phyloP scores from a whole-genome alignment of 2,329 filamentous ascomycete genomes.

The Colletotrichum orbiculare region DNA sequence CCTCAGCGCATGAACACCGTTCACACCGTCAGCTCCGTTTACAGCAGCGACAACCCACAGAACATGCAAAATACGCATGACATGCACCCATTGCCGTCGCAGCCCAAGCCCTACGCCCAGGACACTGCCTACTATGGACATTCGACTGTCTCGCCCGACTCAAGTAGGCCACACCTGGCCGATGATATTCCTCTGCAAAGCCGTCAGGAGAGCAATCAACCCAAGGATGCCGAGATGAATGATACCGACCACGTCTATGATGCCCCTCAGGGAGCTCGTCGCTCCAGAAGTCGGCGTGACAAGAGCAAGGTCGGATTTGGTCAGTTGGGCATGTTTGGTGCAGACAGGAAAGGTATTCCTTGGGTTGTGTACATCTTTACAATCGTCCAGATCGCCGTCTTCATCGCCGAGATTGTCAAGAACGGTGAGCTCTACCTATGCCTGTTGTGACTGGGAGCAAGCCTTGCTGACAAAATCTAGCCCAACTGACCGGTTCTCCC shows the following conservation, averaged over 20 bases:
- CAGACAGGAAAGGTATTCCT: constrained; percentile 69
- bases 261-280: constrained; percentile 51
- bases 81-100: constrained; percentile 6
- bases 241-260: constrained; percentile 73
- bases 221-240: constrained; percentile 55
- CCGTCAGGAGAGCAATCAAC: constrained; percentile 42
- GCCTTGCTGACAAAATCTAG: constrained; percentile 52
- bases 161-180: constrained; percentile 44
- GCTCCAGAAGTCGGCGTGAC: constrained; percentile 41
- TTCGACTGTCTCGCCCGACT: constrained; percentile 51
- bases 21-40: constrained; percentile 25
- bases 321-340: constrained; percentile 69
- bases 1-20: constrained; percentile 43
- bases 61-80: constrained; percentile 15
- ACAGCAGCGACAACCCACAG: constrained; percentile 25
- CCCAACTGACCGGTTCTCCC: constrained; percentile 79
- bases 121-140: constrained; percentile 69
- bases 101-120: constrained; percentile 52
- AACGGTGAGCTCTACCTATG: constrained; percentile 72
- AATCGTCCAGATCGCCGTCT: constrained; percentile 81
- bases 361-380: constrained; percentile 88
- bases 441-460: too few species aligned
- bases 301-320: constrained; percentile 63
- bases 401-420: constrained; percentile 87
- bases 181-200: constrained; percentile 70